Conservation (phyloP, 2,329 filamentous ascomycete genomes). For the Epichloe baconii region DNA sequence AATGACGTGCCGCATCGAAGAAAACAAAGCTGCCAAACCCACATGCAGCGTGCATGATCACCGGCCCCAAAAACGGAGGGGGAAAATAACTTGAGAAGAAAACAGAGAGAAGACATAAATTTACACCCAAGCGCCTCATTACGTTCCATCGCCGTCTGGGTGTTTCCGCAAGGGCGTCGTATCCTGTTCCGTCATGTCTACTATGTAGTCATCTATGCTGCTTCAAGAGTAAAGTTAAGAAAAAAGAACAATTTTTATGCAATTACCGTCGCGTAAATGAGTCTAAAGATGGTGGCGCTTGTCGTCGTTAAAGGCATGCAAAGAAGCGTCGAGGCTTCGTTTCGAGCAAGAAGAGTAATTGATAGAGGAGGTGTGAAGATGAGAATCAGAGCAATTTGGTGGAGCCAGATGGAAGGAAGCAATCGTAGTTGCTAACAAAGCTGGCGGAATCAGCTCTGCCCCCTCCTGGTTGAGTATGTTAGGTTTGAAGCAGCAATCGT, state of each 20-base stretch:
- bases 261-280: constrained; percentile 1
- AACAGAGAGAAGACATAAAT: constrained; percentile 6
- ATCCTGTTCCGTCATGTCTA: constrained; percentile 6
- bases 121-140: constrained; percentile 5
- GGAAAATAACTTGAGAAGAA: background rate
- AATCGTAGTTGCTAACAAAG: background rate
- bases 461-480: background rate
- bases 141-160: background rate
- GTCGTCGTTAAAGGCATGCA: background rate
- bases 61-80: background rate
- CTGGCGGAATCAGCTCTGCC: no score
- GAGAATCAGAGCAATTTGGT: background rate
- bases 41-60: background rate
- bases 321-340: background rate
- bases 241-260: background rate
- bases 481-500: background rate
- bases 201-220: constrained; percentile 2
- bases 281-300: background rate
- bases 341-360: background rate
- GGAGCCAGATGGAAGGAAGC: background rate
- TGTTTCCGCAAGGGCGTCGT: constrained; percentile 1
- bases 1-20: background rate
- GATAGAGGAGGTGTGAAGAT: no score
- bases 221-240: background rate
- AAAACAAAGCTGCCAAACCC: background rate